phyloP scores from a whole-genome alignment of 169 alveolate genomes.

The Babesia ovata region DNA sequence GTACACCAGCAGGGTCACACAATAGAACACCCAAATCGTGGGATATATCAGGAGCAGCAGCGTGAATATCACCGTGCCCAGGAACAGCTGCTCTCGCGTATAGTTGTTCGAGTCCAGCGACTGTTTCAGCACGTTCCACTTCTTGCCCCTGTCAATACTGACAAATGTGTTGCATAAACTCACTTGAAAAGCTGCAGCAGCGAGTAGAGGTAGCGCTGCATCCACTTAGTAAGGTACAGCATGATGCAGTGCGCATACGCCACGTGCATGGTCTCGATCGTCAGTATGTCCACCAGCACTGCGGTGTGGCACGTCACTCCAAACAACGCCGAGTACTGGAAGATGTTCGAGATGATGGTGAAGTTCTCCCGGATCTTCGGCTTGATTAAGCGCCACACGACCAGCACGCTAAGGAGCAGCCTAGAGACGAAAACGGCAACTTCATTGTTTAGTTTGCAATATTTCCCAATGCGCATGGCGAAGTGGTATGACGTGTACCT shows the following conservation, averaged over 20 bases:
- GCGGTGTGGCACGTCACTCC: slow-evolving; percentile 52
- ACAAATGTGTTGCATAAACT: not conserved
- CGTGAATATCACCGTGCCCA: slow-evolving; percentile 60
- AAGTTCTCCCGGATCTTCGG: slow-evolving; percentile 5
- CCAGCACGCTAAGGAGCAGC: slow-evolving; percentile 46
- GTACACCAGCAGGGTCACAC: slow-evolving; percentile 21
- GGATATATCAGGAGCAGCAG: slow-evolving; percentile 62
- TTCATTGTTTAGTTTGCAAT: slow-evolving; percentile 62
- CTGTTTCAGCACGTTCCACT: slow-evolving; percentile 64
- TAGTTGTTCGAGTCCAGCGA: slow-evolving; percentile 52
- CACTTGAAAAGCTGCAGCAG: slow-evolving; percentile 61
- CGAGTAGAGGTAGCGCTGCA: slow-evolving; percentile 54
- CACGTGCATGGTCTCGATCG: slow-evolving; percentile 52
- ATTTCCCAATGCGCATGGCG: slow-evolving; percentile 43
- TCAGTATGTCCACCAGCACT: slow-evolving; percentile 34
- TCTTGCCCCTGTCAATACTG: slow-evolving; percentile 49
- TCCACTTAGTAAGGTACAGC: slow-evolving; percentile 44
- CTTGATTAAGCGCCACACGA: slow-evolving; percentile 37
- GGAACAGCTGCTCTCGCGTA: slow-evolving; percentile 64
- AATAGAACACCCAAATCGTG: slow-evolving; percentile 63
- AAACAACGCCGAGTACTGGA: slow-evolving; percentile 39
- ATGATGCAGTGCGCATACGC: slow-evolving; percentile 43
- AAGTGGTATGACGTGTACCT: slow-evolving; percentile 36
- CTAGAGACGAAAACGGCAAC: slow-evolving; percentile 50
- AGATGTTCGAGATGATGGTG: slow-evolving; percentile 5